phyloP scores from a whole-genome alignment of 108 stramenopile species.

The Fistulifera pelliculosa region DNA sequence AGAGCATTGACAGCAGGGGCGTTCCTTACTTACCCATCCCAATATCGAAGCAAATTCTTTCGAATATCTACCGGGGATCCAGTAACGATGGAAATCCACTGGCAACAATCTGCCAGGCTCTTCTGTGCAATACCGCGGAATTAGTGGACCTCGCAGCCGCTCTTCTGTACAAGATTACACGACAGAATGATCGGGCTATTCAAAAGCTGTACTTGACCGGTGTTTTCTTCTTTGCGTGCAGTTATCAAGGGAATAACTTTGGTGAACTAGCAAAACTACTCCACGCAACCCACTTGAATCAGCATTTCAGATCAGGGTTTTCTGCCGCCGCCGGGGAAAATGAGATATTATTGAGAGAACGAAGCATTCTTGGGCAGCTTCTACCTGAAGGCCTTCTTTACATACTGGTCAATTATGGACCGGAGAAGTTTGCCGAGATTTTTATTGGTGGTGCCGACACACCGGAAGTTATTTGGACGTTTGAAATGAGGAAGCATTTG shows the following conservation, averaged over 20 bases:
- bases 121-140: constrained; percentile 51
- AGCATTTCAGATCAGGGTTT: constrained; percentile 56
- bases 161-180: constrained; percentile 42
- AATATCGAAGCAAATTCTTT: constrained; percentile 63
- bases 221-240: constrained; percentile 51
- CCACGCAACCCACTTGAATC: constrained; percentile 49
- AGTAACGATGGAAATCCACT: constrained; percentile 17
- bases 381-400: constrained; percentile 62
- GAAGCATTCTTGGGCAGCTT: constrained; percentile 58
- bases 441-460: constrained; percentile 64
- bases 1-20: constrained; percentile 47
- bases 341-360: constrained; percentile 41
- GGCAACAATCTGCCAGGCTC: constrained; percentile 41
- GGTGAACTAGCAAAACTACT: constrained; percentile 39
- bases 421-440: constrained; percentile 45
- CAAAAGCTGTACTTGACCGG: constrained; percentile 74
- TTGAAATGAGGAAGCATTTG: constrained; percentile 62
- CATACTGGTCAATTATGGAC: constrained; percentile 66
- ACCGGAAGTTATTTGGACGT: constrained; percentile 81
- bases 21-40: constrained; percentile 74
- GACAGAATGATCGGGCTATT: constrained; percentile 55
- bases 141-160: constrained; percentile 53
- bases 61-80: constrained; percentile 17
- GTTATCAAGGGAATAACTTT: constrained; percentile 64
- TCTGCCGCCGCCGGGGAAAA: constrained; percentile 49